Conservation (phyloP, 164 flowering plant species). For the Chloranthus sessilifolius region DNA sequence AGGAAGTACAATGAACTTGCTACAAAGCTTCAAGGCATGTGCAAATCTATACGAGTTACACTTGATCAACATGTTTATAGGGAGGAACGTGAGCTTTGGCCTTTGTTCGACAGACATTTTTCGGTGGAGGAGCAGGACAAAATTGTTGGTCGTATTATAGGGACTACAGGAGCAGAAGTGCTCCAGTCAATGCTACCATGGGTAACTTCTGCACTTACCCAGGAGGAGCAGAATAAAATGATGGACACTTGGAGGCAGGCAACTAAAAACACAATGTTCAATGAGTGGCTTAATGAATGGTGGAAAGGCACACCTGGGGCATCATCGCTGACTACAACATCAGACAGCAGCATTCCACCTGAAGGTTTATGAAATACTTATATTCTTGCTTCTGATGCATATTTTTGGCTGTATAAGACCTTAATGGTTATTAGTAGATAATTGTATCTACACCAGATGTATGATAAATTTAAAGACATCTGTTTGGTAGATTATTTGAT, state of each 20-base stretch:
- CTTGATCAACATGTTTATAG: slow-evolving; percentile 79
- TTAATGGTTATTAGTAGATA: too few relatives aligned
- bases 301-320: slow-evolving; percentile 62
- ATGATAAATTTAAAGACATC: neutral
- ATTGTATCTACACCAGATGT: neutral
- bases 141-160: slow-evolving; percentile 90
- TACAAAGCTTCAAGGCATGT: slow-evolving; percentile 91
- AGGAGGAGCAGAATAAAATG: slow-evolving; percentile 91
- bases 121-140: slow-evolving; percentile 94
- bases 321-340: slow-evolving; percentile 30
- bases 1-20: slow-evolving; percentile 63
- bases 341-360: slow-evolving; percentile 31
- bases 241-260: slow-evolving; percentile 96
- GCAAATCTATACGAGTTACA: slow-evolving; percentile 84
- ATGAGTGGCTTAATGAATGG: slow-evolving; percentile 98
- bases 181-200: slow-evolving; percentile 97
- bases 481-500: neutral
- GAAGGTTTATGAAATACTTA: slow-evolving; percentile 36
- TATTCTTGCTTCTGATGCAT: neutral
- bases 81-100: slow-evolving; percentile 96
- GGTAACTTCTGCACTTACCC: slow-evolving; percentile 89
- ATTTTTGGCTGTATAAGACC: too few relatives aligned
- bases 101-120: slow-evolving; percentile 83
- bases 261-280: slow-evolving; percentile 93
- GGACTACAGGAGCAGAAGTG: slow-evolving; percentile 95